A percentile compares a stretch with the other conserved stretches of the same genome.
These are phyloP conservation scores for Cylindrotheca closterium DNA, from an alignment of 108 stramenopile genomes.

Conservation along the genomic window DNA sequence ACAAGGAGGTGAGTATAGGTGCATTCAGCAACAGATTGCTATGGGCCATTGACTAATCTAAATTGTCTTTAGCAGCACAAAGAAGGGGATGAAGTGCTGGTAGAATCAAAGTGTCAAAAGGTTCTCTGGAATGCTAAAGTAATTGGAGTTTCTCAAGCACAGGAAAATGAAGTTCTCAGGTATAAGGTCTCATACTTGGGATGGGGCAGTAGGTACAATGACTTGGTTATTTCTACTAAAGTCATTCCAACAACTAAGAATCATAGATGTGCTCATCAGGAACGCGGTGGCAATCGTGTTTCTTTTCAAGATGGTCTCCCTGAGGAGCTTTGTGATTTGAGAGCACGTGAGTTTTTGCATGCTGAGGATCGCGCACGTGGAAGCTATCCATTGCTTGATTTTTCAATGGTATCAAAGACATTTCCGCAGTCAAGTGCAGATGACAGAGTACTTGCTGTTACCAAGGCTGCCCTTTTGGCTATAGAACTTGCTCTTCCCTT, in stretches of 20 bases:
- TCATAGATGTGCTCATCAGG: slow-evolving; percentile 54
- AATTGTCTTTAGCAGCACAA: slow-evolving; percentile 60
- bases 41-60: too few species aligned
- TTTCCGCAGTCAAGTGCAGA: slow-evolving; percentile 41
- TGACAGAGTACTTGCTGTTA: slow-evolving; percentile 51
- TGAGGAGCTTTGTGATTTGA: slow-evolving; percentile 40
- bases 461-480: slow-evolving; percentile 74
- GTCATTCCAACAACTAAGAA: slow-evolving; percentile 72
- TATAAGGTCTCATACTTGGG: slow-evolving; percentile 77
- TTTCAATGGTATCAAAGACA: slow-evolving; percentile 42
- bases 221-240: slow-evolving; percentile 71
- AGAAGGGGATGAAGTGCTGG: slow-evolving; percentile 69
- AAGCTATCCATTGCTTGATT: slow-evolving; percentile 44
- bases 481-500: slow-evolving; percentile 82
- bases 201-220: slow-evolving; percentile 83
- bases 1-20: neutral
- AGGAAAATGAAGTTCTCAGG: slow-evolving; percentile 40
- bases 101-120: slow-evolving; percentile 60
- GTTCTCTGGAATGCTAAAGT: slow-evolving; percentile 57
- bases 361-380: slow-evolving; percentile 61
- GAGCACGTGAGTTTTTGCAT: slow-evolving; percentile 48
- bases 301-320: slow-evolving; percentile 39
- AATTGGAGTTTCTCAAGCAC: neutral
- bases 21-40: too few species aligned
- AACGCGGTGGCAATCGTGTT: slow-evolving; percentile 49